These are phyloP conservation scores for Phytophthora brassicae DNA, from an alignment of 352 stramenopile species.

Conservation along the genomic window DNA sequence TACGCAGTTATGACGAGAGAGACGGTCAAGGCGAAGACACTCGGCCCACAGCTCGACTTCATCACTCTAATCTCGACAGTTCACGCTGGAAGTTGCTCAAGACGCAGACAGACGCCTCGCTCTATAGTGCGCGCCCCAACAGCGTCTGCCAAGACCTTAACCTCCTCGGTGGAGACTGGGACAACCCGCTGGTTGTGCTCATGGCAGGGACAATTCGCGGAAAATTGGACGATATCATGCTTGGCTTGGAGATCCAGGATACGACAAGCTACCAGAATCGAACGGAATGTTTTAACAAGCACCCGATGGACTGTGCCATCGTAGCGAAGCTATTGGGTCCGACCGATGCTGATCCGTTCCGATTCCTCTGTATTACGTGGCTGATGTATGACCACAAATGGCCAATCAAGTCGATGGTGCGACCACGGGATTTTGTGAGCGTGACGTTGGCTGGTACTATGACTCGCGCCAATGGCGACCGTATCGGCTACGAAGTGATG, in stretches of 20 bases:
- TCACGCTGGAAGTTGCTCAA: slow-evolving; percentile 29
- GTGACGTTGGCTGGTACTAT: slow-evolving; percentile 32
- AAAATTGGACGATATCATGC: slow-evolving; percentile 31
- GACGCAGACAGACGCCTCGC: slow-evolving; percentile 21
- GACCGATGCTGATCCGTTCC: slow-evolving; percentile 36
- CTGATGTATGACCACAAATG: slow-evolving; percentile 23
- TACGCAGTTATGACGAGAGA: slow-evolving; percentile 29
- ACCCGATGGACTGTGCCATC: slow-evolving; percentile 8
- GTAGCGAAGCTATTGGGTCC: slow-evolving; percentile 29
- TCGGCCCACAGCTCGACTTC: background rate
- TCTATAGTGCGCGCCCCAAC: slow-evolving; percentile 23
- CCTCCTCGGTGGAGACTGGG: slow-evolving; percentile 10
- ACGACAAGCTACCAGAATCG: slow-evolving; percentile 21
- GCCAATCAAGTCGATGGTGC: slow-evolving; percentile 24
- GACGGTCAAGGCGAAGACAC: slow-evolving; percentile 6
- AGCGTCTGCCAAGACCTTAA: background rate
- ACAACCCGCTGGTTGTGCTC: slow-evolving; percentile 23
- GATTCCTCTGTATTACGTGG: slow-evolving; percentile 37
- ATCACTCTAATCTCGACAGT: slow-evolving; percentile 26
- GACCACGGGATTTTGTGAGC: slow-evolving; percentile 35
- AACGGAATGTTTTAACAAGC: slow-evolving; percentile 17
- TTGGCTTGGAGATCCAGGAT: slow-evolving; percentile 23
- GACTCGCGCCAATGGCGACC: slow-evolving; percentile 30
- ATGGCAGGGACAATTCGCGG: slow-evolving; percentile 23
- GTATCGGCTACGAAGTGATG: slow-evolving; percentile 43